A percentile compares a stretch with the other conserved stretches of the same genome.
These are phyloP conservation scores for Sarcodon sp. DNA, from an alignment of 768 basidiomycete genomes.

Conservation along the genomic window DNA sequence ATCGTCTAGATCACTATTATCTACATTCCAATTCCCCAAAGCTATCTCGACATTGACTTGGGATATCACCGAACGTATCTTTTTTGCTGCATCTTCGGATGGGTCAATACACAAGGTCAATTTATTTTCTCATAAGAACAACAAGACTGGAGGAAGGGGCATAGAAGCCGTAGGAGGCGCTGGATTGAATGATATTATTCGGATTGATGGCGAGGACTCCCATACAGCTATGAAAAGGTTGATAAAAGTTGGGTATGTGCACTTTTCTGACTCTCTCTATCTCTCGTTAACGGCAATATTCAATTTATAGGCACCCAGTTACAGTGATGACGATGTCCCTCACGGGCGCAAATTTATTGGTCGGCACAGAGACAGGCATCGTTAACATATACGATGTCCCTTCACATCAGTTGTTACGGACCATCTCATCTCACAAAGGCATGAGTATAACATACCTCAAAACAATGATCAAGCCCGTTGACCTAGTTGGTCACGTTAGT, in stretches of 20 bases:
- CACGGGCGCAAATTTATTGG: conserved; percentile 67
- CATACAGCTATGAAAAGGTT: conserved; percentile 39
- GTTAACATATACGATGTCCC: conserved; percentile 80
- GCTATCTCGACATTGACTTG: conserved; percentile 59
- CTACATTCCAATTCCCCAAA: conserved; percentile 80
- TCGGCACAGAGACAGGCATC: conserved; percentile 61
- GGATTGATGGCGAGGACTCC: conserved; percentile 41
- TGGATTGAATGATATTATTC: conserved; percentile 58
- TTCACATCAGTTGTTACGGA: conserved; percentile 82
- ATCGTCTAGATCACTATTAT: conserved; percentile 58
- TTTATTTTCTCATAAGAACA: conserved; percentile 52
- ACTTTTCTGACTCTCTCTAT: not conserved
- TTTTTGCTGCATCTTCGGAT: conserved; percentile 73
- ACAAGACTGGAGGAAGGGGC: conserved; percentile 34
- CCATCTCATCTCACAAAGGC: conserved; percentile 60
- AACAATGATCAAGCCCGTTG: conserved; percentile 77
- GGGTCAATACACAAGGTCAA: conserved; percentile 75
- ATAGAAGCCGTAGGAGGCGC: conserved; percentile 68
- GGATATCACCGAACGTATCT: conserved; percentile 78
- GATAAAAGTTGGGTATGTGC: conserved; percentile 56
- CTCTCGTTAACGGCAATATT: not conserved
- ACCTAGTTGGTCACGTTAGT: conserved; percentile 72
- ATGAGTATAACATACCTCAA: conserved; percentile 58
- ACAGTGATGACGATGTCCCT: conserved; percentile 66
- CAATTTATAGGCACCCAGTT: conserved; percentile 47